Evolutionary conservation across 345 rosid species (phyloP).

Genomic region (Capsella bursapastoris): DNA sequence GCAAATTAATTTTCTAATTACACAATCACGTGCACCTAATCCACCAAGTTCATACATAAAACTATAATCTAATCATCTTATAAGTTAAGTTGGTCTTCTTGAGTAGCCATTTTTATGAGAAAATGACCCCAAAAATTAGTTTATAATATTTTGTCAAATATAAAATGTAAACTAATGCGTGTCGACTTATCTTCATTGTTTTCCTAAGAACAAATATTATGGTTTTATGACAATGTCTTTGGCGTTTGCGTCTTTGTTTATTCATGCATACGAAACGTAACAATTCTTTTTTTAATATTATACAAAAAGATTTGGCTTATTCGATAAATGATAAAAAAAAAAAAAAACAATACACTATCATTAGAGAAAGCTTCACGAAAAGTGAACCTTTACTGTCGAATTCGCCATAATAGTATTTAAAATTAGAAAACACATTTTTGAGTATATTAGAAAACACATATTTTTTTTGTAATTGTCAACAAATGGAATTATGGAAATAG

Average conservation of each 20-base stretch:
- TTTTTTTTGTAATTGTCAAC: too few species aligned
- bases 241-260: constrained; percentile 7
- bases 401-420: neutral
- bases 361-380: neutral
- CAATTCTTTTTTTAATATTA: too few species aligned
- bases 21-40: constrained; percentile 47
- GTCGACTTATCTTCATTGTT: constrained; percentile 6
- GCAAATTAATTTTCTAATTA: constrained; percentile 25
- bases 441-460: too few species aligned
- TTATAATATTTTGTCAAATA: constrained; percentile 6
- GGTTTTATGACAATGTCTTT: neutral
- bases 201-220: neutral
- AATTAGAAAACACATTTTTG: too few species aligned
- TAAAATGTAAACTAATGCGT: neutral
- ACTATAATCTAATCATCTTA: constrained; percentile 6
- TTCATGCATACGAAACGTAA: neutral
- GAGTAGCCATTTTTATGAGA: constrained; percentile 13
- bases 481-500: too few species aligned
- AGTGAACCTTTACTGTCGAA: neutral
- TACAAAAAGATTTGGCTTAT: neutral
- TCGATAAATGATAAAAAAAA: neutral
- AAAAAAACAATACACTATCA: neutral
- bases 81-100: neutral
- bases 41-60: constrained; percentile 32
- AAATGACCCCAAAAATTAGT: constrained; percentile 14